Evolutionary conservation across 306 rosid genomes (phyloP), one percentile per base, ranked within the genome.

Genomic region (Gynostemma pentaphyllum): DNA sequence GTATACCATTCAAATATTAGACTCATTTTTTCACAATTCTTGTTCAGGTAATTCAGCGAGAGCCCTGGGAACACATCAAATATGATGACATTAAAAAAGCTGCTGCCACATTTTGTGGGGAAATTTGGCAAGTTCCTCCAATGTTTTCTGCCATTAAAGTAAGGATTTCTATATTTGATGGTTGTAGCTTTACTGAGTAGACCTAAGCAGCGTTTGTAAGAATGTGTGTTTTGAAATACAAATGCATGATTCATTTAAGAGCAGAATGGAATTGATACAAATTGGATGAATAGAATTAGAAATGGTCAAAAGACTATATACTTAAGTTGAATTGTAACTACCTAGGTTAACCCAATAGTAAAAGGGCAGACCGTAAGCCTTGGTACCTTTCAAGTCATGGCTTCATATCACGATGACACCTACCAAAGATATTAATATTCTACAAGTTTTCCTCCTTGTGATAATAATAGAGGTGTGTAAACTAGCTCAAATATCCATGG

Each of bases 91-190:
- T 88, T 56, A 83, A 79, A 78, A 92, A 71, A 81, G 78, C 68
- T 68, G 92, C 81, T 54, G 67, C 79, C 11, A 75, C 96, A 64
- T 92, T 91, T 75, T 67, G 77, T 60, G 98, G 98, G 67, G 96
- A 92, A 85, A 88, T 83, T 68, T 92, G 96, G 98, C 98, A 92
- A 82, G 96, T 92, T 52, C 98, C 98, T 68, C 98, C 98, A 19
- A 92, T 92, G 96, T 92, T 92, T 76, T 92, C 98, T 60, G 98
- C 98, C 70, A 86, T 92, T 68, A 92, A 92, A 80, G 98, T 92
- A 81, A 83, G 89, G 63, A 41, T 67, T 22, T 61, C 45, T 14
- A 42, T 45, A 42, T 69, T 57, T 32, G 60, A 47, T 5, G 7
- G 18, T 47, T 36, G 61, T 10, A 13, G 22, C 32, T 28, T 12